Evolutionary conservation across 2,329 filamentous ascomycete genomes (phyloP), one percentile per base, ranked within the genome.

Genomic region (Sordariomycetes sp.): DNA sequence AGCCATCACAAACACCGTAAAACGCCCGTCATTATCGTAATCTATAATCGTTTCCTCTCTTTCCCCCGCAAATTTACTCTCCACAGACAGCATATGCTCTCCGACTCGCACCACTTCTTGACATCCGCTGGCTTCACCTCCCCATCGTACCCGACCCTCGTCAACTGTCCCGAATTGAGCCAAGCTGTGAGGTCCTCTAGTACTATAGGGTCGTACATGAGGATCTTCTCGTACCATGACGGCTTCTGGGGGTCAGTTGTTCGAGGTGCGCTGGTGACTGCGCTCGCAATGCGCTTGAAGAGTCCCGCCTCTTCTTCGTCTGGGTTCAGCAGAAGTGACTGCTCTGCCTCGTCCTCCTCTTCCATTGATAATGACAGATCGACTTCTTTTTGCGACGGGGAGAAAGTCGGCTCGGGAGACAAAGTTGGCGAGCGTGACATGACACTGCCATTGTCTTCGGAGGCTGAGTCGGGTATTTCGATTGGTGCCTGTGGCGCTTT

Each of bases 211-310:
- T 96, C 88, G 52, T 93, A 96, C 53, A 96, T 75, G 6, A 96
- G 65, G 30, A 98, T 95, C 59, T 87, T 93, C 57, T 96, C 86
- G 46, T 93, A 70, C 85, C 88, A 96, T 3, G 75, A 86, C 11
- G 75, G 76, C 3, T 68, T 52, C 6, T 43, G 42, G 1, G 67
- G 58, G 42, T 79, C 63, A 4, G 46, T 62, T 0, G 70, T 65
- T 10, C 63, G 63, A 4, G 74, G 66, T 4, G 66, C 63, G 1
- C 60, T 59, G 8, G 49, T 69, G 8, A 82, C 59, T 1, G 75
- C 75, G 25, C 61, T 58, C 1, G 70, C 72, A 33, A 82, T 77
- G 42, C 64, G 54, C 18, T 48, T 46, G 40, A 77, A 77, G 17
- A 77, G 46, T 0, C 47, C 50, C 1, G 56, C 43, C 42, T 74